Evolutionary conservation across 352 stramenopile genomes (phyloP).

Genomic region (Globisporangium spinosum): DNA sequence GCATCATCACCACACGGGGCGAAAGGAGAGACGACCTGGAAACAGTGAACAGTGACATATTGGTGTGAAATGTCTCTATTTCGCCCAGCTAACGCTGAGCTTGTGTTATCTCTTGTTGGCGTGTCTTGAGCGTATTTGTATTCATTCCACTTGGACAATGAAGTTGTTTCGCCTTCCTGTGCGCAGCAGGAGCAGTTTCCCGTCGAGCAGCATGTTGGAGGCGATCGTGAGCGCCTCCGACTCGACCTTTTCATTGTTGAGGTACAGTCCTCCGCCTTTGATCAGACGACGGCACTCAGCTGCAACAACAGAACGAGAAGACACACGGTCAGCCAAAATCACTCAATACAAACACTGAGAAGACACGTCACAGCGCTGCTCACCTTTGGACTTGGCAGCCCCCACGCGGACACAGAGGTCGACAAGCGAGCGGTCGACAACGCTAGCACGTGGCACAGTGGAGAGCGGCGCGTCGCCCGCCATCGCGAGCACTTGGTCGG

Average conservation of each 20-base stretch:
- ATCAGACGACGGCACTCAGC: constrained; percentile 95
- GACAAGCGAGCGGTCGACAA: constrained; percentile 77
- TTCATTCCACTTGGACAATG: constrained; percentile 57
- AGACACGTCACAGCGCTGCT: neutral
- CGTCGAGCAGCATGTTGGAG: constrained; percentile 56
- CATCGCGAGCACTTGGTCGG: constrained; percentile 64
- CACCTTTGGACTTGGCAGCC: constrained; percentile 90
- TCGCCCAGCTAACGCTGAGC: neutral
- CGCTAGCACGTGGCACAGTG: constrained; percentile 37
- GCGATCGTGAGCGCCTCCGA: constrained; percentile 36
- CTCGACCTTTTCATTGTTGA: constrained; percentile 88
- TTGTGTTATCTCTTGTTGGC: neutral
- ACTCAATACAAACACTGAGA: neutral
- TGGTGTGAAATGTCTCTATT: constrained; percentile 5
- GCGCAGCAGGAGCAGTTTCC: constrained; percentile 64
- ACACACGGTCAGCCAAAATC: neutral
- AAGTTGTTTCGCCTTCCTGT: constrained; percentile 80
- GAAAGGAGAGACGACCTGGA: neutral
- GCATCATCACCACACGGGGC: constrained; percentile 12
- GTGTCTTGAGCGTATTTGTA: neutral
- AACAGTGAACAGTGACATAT: neutral
- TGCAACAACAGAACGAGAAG: constrained; percentile 15
- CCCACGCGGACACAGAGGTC: constrained; percentile 90
- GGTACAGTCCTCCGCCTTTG: constrained; percentile 92
- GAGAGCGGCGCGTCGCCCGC: constrained; percentile 59